Base-by-base conservation (phyloP, 805 yeast genomes). In the Suhomyces pyralidae region DNA sequence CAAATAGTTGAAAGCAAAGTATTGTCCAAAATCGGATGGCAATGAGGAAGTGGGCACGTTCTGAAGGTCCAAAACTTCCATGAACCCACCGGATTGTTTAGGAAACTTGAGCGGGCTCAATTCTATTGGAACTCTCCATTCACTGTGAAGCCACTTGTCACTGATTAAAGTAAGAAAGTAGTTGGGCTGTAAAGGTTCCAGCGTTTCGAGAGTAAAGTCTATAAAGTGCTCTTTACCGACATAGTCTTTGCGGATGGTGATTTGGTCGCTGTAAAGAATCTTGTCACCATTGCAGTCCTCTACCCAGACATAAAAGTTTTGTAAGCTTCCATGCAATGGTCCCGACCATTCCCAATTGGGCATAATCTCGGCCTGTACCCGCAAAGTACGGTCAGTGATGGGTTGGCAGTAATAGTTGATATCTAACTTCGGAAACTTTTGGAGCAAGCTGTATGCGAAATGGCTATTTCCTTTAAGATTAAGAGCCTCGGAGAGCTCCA, bases 231-330 rank as follows among this genome's bases (percentile, higher is more conserved):
- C 84, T 26, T 79, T 72, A 10, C 76, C 70, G n/a, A 83, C 72
- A 47, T 80, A 75, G 14, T 77, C 71, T 50, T 76, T 74, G 24
- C 73, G 70, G 14, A 92, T 77, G 1, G 79, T 58, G 42, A 92
- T 70, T 2, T 71, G 62, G 50, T 87, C 91, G 30, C 69, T 56
- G 61, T 76, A 82, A n/a, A 93, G 70, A 17, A 92, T 78, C 50
- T 73, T 77, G 53, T 89, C 93, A 4, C 97, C 96, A 63, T 89
- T 86, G 47, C 88, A 79, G 62, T 92, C 97, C 63, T 90, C 97
- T 1, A 90, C 88, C 3, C 90, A 50, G 2, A 94, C 55, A 28
- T 84, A 66, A 60, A 91, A 94, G 5, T 81, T 70, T 62, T 92
- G 93, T 1, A 81, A 71, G 25, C 64, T 68, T 0, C 88, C 88